Percentiles rank a stretch among this genome's conserved stretches.
Conservation (phyloP, 768 basidiomycete species). For the Wakefieldia striispora region DNA sequence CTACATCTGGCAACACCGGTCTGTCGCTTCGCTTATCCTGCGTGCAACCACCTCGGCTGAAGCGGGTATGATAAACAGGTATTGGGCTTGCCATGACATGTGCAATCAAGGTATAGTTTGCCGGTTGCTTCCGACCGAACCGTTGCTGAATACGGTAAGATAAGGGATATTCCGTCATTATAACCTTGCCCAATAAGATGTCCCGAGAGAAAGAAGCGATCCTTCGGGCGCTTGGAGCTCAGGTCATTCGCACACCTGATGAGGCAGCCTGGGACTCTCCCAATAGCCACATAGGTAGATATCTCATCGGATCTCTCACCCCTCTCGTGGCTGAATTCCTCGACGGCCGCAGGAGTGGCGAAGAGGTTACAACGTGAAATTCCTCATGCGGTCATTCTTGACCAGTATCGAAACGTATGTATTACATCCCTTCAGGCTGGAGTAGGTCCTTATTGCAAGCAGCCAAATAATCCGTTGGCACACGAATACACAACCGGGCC, state of each 20-base stretch:
- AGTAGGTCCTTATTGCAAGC: neutral
- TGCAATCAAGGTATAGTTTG: conserved; percentile 76
- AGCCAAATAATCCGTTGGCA: conserved; percentile 85
- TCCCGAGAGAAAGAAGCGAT: conserved; percentile 92
- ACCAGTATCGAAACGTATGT: conserved; percentile 83
- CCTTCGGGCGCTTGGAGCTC: conserved; percentile 87
- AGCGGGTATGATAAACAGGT: conserved; percentile 40
- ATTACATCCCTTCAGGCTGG: neutral
- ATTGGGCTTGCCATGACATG: conserved; percentile 93
- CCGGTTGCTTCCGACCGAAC: conserved; percentile 15
- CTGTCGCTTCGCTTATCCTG: conserved; percentile 17
- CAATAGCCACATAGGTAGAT: conserved; percentile 88
- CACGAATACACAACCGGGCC: conserved; percentile 90
- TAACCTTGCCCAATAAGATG: conserved; percentile 95
- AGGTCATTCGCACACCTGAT: conserved; percentile 91
- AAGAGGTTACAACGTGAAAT: conserved; percentile 72
- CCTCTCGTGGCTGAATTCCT: conserved; percentile 84
- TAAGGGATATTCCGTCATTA: conserved; percentile 91
- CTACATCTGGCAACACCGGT: conserved; percentile 97
- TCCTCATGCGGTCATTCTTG: conserved; percentile 83
- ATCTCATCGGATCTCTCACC: conserved; percentile 28
- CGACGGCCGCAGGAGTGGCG: conserved; percentile 85
- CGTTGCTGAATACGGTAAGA: conserved; percentile 71
- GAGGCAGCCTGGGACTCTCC: conserved; percentile 87
- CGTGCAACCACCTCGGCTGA: neutral